phyloP scores from a whole-genome alignment of 306 rosid genomes.

The Sechiopsis laciniata region DNA sequence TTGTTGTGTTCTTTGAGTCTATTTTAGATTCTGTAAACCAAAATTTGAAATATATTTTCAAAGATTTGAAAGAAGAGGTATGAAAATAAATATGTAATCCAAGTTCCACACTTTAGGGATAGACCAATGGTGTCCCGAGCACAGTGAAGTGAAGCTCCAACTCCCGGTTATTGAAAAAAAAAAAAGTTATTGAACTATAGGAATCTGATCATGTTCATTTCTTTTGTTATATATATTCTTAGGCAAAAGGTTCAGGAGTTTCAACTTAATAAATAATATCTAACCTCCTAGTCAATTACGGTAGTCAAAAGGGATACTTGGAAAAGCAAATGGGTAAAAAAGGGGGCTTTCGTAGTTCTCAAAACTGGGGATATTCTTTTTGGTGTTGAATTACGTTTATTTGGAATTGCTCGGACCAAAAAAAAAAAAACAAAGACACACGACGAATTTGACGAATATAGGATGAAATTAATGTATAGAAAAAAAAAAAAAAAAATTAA shows the following conservation, averaged over 20 bases:
- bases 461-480: not conserved
- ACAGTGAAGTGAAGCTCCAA: too few species aligned
- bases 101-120: too few species aligned
- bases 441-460: not conserved
- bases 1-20: too few species aligned
- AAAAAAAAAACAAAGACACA: not conserved
- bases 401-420: not conserved
- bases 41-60: too few species aligned
- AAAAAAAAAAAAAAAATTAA: not conserved
- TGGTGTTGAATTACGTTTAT: not conserved
- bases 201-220: not conserved
- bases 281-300: constrained; percentile 15
- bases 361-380: constrained; percentile 13
- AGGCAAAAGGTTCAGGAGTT: constrained; percentile 12
- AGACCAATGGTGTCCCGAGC: too few species aligned
- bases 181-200: not conserved
- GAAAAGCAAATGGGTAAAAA: constrained; percentile 15
- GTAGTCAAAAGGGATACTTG: not conserved
- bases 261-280: constrained; percentile 17
- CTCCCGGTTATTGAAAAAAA: too few species aligned
- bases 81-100: too few species aligned
- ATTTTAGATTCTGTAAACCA: too few species aligned
- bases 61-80: too few species aligned
- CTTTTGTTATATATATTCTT: not conserved
- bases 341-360: constrained; percentile 14